Percentiles rank a stretch among this genome's conserved stretches.
These are phyloP conservation scores for Acer negundo DNA, from an alignment of 345 rosid species.

Conservation along the genomic window DNA sequence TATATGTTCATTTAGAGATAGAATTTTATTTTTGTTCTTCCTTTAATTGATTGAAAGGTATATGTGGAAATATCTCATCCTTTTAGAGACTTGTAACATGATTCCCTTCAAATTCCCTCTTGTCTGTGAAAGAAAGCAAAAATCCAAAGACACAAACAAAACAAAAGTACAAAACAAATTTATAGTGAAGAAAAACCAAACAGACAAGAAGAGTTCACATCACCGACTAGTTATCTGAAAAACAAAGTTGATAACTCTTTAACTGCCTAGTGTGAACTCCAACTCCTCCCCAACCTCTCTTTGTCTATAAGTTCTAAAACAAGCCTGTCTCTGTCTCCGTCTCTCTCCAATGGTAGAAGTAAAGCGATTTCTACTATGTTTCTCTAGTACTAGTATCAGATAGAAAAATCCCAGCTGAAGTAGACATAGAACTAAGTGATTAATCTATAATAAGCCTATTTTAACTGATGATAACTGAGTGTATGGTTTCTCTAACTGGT, in stretches of 20 bases:
- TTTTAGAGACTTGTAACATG: background rate
- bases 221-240: background rate
- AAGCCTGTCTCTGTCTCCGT: background rate
- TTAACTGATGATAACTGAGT: background rate
- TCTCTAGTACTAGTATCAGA: slow-evolving; percentile 2
- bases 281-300: background rate
- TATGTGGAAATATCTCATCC: background rate
- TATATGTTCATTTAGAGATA: too few relatives aligned
- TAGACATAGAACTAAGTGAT: slow-evolving; percentile 3
- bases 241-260: slow-evolving; percentile 7
- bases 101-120: background rate
- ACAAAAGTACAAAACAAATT: background rate
- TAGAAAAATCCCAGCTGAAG: slow-evolving; percentile 9
- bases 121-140: background rate
- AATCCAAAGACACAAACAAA: background rate
- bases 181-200: background rate
- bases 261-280: slow-evolving; percentile 5
- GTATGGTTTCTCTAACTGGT: background rate
- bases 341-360: slow-evolving; percentile 12
- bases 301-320: background rate
- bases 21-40: background rate
- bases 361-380: background rate
- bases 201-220: background rate
- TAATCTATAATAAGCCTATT: slow-evolving; percentile 1
- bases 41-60: background rate